Conservation (phyloP, 75 land plant genomes). For the Adiantum capillusveneris region DNA sequence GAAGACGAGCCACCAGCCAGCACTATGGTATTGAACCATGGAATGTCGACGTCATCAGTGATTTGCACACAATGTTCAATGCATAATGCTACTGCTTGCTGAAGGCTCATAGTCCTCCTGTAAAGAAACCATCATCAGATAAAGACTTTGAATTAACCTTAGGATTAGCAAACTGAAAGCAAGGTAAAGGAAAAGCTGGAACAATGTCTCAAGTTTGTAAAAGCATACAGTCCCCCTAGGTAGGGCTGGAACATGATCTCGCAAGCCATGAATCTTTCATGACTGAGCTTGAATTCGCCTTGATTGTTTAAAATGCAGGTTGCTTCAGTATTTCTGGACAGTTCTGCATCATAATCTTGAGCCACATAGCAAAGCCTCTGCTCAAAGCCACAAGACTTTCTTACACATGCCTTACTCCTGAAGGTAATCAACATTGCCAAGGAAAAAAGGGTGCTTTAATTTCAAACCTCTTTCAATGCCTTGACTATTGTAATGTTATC, state of each 20-base stretch:
- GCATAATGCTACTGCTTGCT: constrained; percentile 80
- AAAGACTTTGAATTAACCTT: too few relatives aligned
- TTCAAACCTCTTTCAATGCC: constrained; percentile 77
- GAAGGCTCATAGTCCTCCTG: constrained; percentile 76
- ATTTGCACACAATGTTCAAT: constrained; percentile 66
- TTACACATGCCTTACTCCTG: background rate
- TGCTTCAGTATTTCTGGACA: constrained; percentile 51
- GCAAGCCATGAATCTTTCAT: constrained; percentile 74
- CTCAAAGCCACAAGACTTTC: background rate
- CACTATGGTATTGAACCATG: constrained; percentile 81
- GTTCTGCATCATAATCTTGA: constrained; percentile 61
- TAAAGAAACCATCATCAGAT: too few relatives aligned
- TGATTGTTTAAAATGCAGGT: constrained; percentile 48
- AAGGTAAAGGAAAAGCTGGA: too few relatives aligned
- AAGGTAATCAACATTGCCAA: background rate
- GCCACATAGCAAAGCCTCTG: constrained; percentile 93
- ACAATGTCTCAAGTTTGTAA: background rate
- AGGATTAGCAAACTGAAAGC: too few relatives aligned
- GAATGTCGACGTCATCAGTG: constrained; percentile 21
- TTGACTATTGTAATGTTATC: constrained; percentile 58
- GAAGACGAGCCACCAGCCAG: constrained; percentile 79
- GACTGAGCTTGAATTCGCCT: constrained; percentile 48
- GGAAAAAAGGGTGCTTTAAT: background rate
- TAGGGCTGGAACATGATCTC: constrained; percentile 77
- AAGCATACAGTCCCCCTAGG: constrained; percentile 64